phyloP scores from a whole-genome alignment of 2,329 filamentous ascomycete species.

The Aspergillus spinulosporus region DNA sequence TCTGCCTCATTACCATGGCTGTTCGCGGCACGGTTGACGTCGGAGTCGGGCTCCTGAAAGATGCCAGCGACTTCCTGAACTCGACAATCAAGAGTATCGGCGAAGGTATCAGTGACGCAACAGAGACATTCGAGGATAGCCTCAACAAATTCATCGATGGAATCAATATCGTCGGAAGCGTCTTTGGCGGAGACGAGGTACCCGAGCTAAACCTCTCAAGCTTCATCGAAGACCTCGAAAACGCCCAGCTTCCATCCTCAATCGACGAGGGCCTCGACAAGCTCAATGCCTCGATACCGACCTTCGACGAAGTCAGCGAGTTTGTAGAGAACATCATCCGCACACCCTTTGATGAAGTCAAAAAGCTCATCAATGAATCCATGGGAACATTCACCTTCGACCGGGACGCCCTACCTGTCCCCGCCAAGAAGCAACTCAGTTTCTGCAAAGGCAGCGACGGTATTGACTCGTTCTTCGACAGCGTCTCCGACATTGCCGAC shows the following conservation, averaged over 20 bases:
- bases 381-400: slow-evolving; percentile 77
- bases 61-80: slow-evolving; percentile 62
- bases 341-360: slow-evolving; percentile 78
- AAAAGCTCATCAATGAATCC: slow-evolving; percentile 67
- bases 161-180: slow-evolving; percentile 58
- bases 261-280: slow-evolving; percentile 69
- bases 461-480: slow-evolving; percentile 80
- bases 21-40: slow-evolving; percentile 76
- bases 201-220: slow-evolving; percentile 65
- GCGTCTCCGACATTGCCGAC: slow-evolving; percentile 65
- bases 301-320: slow-evolving; percentile 80
- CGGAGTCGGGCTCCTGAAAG: slow-evolving; percentile 62
- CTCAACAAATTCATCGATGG: slow-evolving; percentile 54
- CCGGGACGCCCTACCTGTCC: slow-evolving; percentile 74
- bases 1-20: slow-evolving; percentile 83
- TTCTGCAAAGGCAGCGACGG: slow-evolving; percentile 87
- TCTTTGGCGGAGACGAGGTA: slow-evolving; percentile 46
- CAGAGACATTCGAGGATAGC: slow-evolving; percentile 55
- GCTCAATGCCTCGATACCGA: slow-evolving; percentile 77
- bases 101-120: slow-evolving; percentile 45
- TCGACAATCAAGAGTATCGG: slow-evolving; percentile 50
- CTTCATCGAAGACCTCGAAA: slow-evolving; percentile 65
- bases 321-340: slow-evolving; percentile 73
- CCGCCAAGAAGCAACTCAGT: slow-evolving; percentile 74
- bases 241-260: slow-evolving; percentile 66